Base-by-base conservation (phyloP, 257 asterid species). In the Jasminum sambac region DNA sequence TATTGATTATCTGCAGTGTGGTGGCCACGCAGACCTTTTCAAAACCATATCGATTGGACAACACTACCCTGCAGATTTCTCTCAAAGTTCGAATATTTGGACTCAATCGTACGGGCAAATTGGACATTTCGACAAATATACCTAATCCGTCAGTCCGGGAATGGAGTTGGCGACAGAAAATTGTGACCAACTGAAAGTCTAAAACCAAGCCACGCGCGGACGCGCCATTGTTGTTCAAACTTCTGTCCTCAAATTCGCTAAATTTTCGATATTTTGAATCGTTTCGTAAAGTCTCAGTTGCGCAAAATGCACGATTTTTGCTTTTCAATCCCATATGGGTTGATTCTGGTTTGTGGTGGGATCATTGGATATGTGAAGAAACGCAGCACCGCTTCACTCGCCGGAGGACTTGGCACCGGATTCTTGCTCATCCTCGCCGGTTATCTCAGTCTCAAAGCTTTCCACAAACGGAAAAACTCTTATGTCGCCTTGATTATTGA, bases 261-360 rank as follows among this genome's bases (percentile, higher is more conserved):
- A 55, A 21, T 21, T 55, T 55, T 23, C 36, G 16, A 52, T 8
- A 52, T n/a, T n/a, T 10, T 52, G 25, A 9, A 52, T 52, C 41
- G 58, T 67, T 58, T 59, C 2, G 16, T 5, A 16, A 66, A 65
- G 71, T 66, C 67, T 73, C 79, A 67, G 66, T 38, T 74, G 25
- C 52, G 36, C 59, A 78, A 81, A 84, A 94, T 95, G 99, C 99
- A 91, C 63, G 99, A 95, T 84, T 95, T 95, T 69, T 91, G 99
- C 90, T 88, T 95, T 81, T 91, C 99, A 59, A 89, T 91, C 80
- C 99, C 99, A 11, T 95, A 95, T 70, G 99, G 97, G 43, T 64
- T 95, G 73, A 74, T 91, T 46, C 77, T 95, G 79, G 84, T 82
- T 23, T 68, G 74, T 80, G 99, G 99, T 66, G 99, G 99, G 76